Percentiles rank a stretch among this genome's conserved stretches.
These are phyloP conservation scores for Corylus avellana DNA, from an alignment of 306 rosid genomes.

Conservation along the genomic window DNA sequence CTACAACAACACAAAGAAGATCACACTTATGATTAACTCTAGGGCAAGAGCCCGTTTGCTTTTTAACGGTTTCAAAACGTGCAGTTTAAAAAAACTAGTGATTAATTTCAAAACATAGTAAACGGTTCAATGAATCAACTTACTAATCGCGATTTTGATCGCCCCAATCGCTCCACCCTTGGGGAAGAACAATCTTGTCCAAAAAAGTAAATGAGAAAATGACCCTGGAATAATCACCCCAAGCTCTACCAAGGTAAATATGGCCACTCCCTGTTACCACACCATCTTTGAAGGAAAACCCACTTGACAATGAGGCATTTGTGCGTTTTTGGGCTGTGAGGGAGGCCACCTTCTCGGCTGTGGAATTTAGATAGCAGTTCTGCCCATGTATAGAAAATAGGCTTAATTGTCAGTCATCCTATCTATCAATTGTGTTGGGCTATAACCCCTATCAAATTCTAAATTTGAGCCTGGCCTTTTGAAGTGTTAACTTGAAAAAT, in stretches of 20 bases:
- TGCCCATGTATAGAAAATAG: conserved; percentile 13
- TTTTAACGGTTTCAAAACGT: too few species aligned
- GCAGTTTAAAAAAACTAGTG: too few species aligned
- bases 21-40: neutral
- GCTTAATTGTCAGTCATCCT: neutral
- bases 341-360: conserved; percentile 56
- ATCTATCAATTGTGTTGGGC: too few species aligned
- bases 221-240: conserved; percentile 80
- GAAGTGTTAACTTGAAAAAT: too few species aligned
- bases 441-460: neutral
- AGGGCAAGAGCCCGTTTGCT: too few species aligned
- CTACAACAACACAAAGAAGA: conserved; percentile 26
- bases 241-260: conserved; percentile 75
- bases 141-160: conserved; percentile 56
- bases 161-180: conserved; percentile 83
- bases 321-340: conserved; percentile 72
- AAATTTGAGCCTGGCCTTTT: neutral
- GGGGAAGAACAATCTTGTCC: conserved; percentile 57
- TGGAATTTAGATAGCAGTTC: conserved; percentile 61
- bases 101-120: too few species aligned
- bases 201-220: conserved; percentile 68
- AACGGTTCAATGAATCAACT: conserved; percentile 15
- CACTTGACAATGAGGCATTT: conserved; percentile 56
- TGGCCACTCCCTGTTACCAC: conserved; percentile 56
- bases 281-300: conserved; percentile 67